These are phyloP conservation scores for Cymbidium sinense DNA, from an alignment of 106 monocot genomes.

Conservation along the genomic window DNA sequence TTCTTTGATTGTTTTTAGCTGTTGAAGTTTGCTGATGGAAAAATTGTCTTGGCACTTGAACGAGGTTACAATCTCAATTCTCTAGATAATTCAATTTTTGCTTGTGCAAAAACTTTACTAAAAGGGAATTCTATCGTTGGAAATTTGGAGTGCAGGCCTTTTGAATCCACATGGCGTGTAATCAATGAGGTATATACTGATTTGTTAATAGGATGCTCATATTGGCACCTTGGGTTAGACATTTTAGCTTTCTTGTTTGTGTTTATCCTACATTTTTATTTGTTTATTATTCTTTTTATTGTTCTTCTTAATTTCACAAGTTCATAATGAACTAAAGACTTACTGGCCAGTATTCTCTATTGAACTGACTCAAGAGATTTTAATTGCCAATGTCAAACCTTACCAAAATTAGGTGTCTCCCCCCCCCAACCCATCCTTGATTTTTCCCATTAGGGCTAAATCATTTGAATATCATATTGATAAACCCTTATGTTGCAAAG, in stretches of 20 bases:
- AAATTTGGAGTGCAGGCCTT: conserved; percentile 16
- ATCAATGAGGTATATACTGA: no score
- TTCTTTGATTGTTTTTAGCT: conserved; percentile 38
- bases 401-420: no score
- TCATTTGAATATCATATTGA: no score
- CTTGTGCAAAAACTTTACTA: conserved; percentile 63
- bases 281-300: background rate
- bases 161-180: no score
- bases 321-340: conserved; percentile 63
- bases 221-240: no score
- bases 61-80: conserved; percentile 93
- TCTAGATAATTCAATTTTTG: conserved; percentile 76
- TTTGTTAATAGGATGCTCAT: no score
- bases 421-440: no score
- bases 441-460: no score
- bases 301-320: conserved; percentile 29
- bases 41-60: conserved; percentile 86
- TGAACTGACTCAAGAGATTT: conserved; percentile 38
- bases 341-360: conserved; percentile 37
- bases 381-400: conserved; percentile 13
- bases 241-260: no score
- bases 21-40: conserved; percentile 71
- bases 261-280: no score
- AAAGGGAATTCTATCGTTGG: conserved; percentile 29
- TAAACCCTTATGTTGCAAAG: no score